Evolutionary conservation across 192 early-diverging fungal genomes (phyloP), one percentile per base, ranked within the genome.

Genomic region (Entomortierella chlamydospora): DNA sequence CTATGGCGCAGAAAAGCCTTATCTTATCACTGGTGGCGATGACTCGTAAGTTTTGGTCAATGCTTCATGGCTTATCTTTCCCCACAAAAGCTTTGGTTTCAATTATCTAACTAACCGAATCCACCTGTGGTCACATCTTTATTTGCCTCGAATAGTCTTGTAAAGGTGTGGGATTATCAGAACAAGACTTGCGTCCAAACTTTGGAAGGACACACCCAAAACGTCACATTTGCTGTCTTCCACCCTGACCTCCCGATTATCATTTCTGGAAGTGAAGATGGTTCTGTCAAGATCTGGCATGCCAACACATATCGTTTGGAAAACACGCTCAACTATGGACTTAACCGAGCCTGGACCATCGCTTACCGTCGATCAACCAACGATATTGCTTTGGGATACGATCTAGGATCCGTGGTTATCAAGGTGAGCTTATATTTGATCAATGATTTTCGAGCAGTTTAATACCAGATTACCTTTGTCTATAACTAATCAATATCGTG

Each of bases 141-240:
- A 37, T 17, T 42, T 25, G 47, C 25, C 25, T 17, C 54, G 18
- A 5, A 62, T 37, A 94, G 91, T 39, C 64, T 91, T 34, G 90
- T 95, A 70, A 98, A 98, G 64, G 92, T 99, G 37, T 99, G 98
- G 98, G 98, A 99, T 81, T 99, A 99, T 81, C 97, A 99, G 78
- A 99, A 98, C 90, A 99, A 98, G 84, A 95, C 95, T 22, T 99
- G 97, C 81, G 97, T 99, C 17, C 96, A 97, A 83, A 99, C 97
- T 9, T 89, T 99, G 60, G 97, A 99, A 83, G 98, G 98, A 10
- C 98, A 99, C 82, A 88, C 93, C 10, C 92, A 98, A 55, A 98
- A 99, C 71, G 96, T 97, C 7, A 94, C 90, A 18, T 90, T 95
- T 49, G 94, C 95, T 11, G 85, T 87, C 11, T 99, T 92, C 87